Percentiles rank a stretch among this genome's conserved stretches.
These are phyloP conservation scores for Bipolaris victoriae DNA, from an alignment of 2,329 filamentous ascomycete genomes.

Conservation along the genomic window DNA sequence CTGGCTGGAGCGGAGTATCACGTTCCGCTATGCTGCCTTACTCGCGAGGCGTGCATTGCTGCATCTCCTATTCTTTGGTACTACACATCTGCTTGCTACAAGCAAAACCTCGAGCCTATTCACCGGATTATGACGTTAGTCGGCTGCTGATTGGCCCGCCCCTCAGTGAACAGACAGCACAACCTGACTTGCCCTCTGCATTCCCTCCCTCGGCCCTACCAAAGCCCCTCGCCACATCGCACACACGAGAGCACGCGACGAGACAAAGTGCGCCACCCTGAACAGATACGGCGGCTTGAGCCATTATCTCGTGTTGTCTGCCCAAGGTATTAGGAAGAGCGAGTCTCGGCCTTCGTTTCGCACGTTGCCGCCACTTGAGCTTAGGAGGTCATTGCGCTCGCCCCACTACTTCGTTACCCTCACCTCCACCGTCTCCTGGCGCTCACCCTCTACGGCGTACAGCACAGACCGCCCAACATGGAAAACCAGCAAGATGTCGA, in stretches of 20 bases:
- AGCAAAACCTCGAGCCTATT: constrained; percentile 8
- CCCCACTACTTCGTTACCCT: constrained; percentile 42
- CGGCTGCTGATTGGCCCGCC: constrained; percentile 21
- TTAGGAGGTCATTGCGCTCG: constrained; percentile 36
- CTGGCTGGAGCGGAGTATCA: not conserved
- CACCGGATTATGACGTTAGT: constrained; percentile 25
- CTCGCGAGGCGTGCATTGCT: too few species aligned
- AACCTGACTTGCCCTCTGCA: constrained; percentile 7
- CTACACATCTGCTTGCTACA: not conserved
- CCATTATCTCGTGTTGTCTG: constrained; percentile 22
- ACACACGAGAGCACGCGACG: constrained; percentile 43
- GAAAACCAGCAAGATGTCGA: constrained; percentile 44
- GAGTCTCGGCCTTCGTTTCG: constrained; percentile 41
- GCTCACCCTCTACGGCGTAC: constrained; percentile 29
- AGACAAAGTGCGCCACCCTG: constrained; percentile 19
- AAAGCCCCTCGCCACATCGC: constrained; percentile 25
- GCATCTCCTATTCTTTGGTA: too few species aligned
- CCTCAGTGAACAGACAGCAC: constrained; percentile 16
- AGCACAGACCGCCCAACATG: constrained; percentile 40
- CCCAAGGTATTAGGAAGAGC: constrained; percentile 22
- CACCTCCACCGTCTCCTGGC: constrained; percentile 31
- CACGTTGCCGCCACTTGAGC: constrained; percentile 42
- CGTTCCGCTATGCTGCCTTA: not conserved
- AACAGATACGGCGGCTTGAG: constrained; percentile 12
- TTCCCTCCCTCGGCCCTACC: constrained; percentile 28